Base-by-base conservation (phyloP, 2,329 filamentous ascomycete genomes). In the Emergomyces pasteurianus region DNA sequence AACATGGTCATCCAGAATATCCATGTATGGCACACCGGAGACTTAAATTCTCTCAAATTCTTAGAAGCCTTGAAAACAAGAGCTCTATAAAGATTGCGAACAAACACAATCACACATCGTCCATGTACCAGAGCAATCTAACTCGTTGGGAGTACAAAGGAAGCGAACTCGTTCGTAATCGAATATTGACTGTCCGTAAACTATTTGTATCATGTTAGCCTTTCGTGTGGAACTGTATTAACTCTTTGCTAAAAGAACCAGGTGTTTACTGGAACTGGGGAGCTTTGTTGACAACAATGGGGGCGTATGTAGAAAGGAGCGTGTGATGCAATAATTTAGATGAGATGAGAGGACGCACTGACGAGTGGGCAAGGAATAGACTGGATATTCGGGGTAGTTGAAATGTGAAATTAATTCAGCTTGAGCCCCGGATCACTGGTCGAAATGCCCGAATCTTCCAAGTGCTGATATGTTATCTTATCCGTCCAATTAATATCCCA, bases 1-100 rank as follows among this genome's bases (percentile, higher is more conserved):
- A 47, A 65, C 60, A 59, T 60, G 63, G 55, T 64, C 61, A 23
- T 42, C 43, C 46, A 43, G 56, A 10, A 58, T 52, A 47, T 65
- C 62, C 64, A 64, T 64, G 46, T 38, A 38, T 26, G 28, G 14
- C 31, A n/a, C 16, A 34, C 23, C 26, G 18, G 36, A 46, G 31
- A 46, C 23, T 9, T 16, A 16, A 47, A 46, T n/a, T 16, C 5
- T 31, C 21, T 26, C 16, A 2, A 38, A 34, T 5, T 26, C 14
- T 4, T 14, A 40, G 23, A 46, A 28, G 40, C n/a, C 34, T 34
- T 54, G 31, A 40, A n/a, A 31, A 31, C 54, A 31, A 57, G 26
- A 40, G 38, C 38, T 46, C 36, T 57, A 57, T 57, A 46, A 1
- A 34, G 26, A 31, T 46, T 47, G 55, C 23, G 40, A 46, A 28